Conservation (phyloP, 108 stramenopile species). For the Nannochloropsis salina region DNA sequence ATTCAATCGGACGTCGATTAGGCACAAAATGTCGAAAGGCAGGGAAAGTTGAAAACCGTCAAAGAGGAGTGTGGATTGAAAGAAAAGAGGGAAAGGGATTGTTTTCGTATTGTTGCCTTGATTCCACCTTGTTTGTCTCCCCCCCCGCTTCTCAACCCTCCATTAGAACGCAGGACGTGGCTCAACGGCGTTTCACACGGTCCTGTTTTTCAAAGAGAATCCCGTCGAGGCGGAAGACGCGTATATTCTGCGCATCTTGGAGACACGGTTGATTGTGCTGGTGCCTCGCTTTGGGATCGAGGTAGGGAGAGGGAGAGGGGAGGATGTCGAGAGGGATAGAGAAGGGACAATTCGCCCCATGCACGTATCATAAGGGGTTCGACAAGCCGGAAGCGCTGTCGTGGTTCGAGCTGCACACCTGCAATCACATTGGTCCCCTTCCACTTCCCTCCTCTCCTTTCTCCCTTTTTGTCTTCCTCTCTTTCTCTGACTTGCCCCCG, state of each 20-base stretch:
- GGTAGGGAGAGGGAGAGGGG: conserved; percentile 39
- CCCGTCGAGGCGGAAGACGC: conserved; percentile 68
- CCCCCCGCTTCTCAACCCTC: background rate
- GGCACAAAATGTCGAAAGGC: too few relatives aligned
- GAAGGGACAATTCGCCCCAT: background rate
- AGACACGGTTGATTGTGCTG: conserved; percentile 70
- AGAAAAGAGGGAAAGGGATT: too few relatives aligned
- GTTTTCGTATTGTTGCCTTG: background rate
- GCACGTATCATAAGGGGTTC: too few relatives aligned
- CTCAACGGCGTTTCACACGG: conserved; percentile 80
- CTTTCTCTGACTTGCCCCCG: too few relatives aligned
- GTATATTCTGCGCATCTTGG: conserved; percentile 80
- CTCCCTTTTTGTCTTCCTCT: background rate
- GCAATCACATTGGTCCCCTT: background rate
- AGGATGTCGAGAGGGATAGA: background rate
- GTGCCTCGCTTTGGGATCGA: conserved; percentile 98
- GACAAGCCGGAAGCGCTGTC: too few relatives aligned
- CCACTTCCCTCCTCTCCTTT: background rate
- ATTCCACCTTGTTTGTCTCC: background rate
- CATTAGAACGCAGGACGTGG: conserved; percentile 61
- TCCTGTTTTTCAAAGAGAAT: conserved; percentile 74
- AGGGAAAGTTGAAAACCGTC: too few relatives aligned
- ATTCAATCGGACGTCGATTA: too few relatives aligned
- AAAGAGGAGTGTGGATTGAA: too few relatives aligned
- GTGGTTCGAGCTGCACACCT: too few relatives aligned